These are phyloP conservation scores for Onygenales sp. DNA, from an alignment of 2,329 filamentous ascomycete genomes.

Conservation along the genomic window DNA sequence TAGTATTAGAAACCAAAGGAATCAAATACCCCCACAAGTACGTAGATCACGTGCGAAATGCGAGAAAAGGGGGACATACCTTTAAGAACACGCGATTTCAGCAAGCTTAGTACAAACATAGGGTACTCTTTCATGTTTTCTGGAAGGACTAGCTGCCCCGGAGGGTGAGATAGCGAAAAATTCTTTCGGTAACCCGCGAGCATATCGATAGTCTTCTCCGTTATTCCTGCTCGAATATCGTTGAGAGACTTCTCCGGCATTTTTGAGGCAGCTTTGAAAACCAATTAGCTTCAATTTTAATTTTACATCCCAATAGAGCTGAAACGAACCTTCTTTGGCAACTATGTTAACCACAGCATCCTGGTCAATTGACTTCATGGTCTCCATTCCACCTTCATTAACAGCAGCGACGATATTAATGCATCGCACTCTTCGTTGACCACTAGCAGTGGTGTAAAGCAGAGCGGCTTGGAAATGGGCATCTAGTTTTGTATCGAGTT, in stretches of 20 bases:
- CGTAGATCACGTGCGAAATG: neutral
- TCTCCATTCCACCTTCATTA: constrained; percentile 71
- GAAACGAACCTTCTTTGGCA: constrained; percentile 62
- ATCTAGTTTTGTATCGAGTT: constrained; percentile 92
- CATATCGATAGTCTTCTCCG: constrained; percentile 88
- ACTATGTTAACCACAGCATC: constrained; percentile 83
- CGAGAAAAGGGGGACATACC: constrained; percentile 25
- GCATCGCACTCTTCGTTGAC: constrained; percentile 83
- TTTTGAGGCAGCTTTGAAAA: constrained; percentile 59
- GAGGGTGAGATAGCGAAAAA: constrained; percentile 76
- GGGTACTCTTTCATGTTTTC: constrained; percentile 93
- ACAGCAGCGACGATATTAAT: constrained; percentile 90
- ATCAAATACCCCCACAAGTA: neutral
- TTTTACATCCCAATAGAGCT: neutral
- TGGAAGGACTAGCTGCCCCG: constrained; percentile 86
- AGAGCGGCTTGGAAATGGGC: constrained; percentile 95
- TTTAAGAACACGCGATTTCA: constrained; percentile 91
- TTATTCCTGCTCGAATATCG: constrained; percentile 72
- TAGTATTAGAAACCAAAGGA: constrained; percentile 2
- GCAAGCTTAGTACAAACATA: constrained; percentile 86
- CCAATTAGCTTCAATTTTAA: neutral
- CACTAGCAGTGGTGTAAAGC: constrained; percentile 83
- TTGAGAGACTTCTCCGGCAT: constrained; percentile 69
- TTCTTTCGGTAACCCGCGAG: constrained; percentile 88
- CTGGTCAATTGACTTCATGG: constrained; percentile 89